Evolutionary conservation across 306 rosid genomes (phyloP), one percentile per base, ranked within the genome.

Genomic region (Quercus cerris): DNA sequence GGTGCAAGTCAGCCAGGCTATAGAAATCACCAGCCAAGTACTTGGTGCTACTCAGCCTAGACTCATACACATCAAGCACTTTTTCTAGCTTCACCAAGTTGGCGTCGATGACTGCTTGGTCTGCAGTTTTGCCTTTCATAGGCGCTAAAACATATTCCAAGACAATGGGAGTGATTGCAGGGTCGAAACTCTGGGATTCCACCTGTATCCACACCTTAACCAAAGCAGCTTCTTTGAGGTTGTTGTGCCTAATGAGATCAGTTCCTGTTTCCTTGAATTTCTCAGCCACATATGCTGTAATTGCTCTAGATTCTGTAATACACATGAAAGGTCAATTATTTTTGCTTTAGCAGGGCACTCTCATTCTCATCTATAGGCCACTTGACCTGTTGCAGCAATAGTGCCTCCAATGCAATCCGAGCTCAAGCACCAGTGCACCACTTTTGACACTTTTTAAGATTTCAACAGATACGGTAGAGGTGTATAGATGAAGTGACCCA

Each of bases 141-240:
- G 93, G 95, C 9, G 93, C 87, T 57, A 87, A 86, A 1, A 90
- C 84, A 74, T 82, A 78, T 31, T 94, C 84, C 49, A 74, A 85
- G 69, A 92, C 82, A 15, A 94, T 90, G 4, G 89, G 85, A 52
- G 85, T 79, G 12, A 92, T 88, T 70, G 85, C 86, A 15, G 91
- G 89, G 35, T 87, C 74, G 56, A 87, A 90, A 33, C 80, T 78
- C 6, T 94, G 91, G 2, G 97, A 87, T 77, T 94, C 97, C 3
- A 91, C 97, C 72, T 94, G 92, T 10, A 69, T 61, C 97, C 97
- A 90, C 51, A 90, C 79, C 78, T 88, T 91, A 33, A 94, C 95
- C 61, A 85, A 25, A 23, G 91, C 91, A 0, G 81, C 84, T 81
- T 90, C 98, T 49, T 81, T 79, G 0, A 70, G 20, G 78, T 71